phyloP scores from a whole-genome alignment of 305 asterid species.

The Ajuga reptans region DNA sequence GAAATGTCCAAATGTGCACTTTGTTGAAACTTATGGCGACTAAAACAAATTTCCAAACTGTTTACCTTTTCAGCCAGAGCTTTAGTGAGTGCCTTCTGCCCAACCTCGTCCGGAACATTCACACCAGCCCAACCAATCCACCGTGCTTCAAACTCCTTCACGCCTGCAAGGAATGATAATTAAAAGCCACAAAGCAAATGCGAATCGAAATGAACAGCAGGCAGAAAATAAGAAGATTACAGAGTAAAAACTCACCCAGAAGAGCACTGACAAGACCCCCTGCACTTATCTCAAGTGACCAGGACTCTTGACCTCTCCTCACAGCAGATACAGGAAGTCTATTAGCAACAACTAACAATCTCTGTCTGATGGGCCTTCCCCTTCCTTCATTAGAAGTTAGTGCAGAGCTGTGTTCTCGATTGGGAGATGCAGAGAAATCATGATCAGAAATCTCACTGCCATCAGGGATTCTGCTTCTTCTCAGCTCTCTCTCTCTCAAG shows the following conservation, averaged over 20 bases:
- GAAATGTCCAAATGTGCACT: slow-evolving; percentile 12
- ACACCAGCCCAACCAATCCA: slow-evolving; percentile 95
- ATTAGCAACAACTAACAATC: slow-evolving; percentile 83
- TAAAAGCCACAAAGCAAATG: slow-evolving; percentile 13
- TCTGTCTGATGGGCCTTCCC: slow-evolving; percentile 51
- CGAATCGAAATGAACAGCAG: not conserved
- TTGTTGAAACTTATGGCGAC: not conserved
- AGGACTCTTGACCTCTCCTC: slow-evolving; percentile 62
- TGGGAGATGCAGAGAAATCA: slow-evolving; percentile 32
- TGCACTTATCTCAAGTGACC: slow-evolving; percentile 83
- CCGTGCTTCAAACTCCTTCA: slow-evolving; percentile 70
- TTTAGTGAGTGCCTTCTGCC: slow-evolving; percentile 55
- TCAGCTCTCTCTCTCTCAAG: slow-evolving; percentile 59
- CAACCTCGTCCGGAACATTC: slow-evolving; percentile 71
- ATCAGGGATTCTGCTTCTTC: slow-evolving; percentile 44
- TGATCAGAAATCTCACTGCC: slow-evolving; percentile 38
- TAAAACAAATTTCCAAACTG: not conserved
- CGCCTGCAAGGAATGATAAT: slow-evolving; percentile 40
- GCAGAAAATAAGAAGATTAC: slow-evolving; percentile 3
- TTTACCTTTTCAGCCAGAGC: slow-evolving; percentile 77
- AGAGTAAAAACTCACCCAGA: slow-evolving; percentile 49
- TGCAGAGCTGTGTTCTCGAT: slow-evolving; percentile 40
- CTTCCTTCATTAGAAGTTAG: slow-evolving; percentile 40
- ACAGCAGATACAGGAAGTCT: slow-evolving; percentile 89
- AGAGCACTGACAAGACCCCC: slow-evolving; percentile 94